Percentiles rank a stretch among this genome's conserved stretches.
Conservation (phyloP, 2,329 filamentous ascomycete genomes). For the Alternaria sp. region DNA sequence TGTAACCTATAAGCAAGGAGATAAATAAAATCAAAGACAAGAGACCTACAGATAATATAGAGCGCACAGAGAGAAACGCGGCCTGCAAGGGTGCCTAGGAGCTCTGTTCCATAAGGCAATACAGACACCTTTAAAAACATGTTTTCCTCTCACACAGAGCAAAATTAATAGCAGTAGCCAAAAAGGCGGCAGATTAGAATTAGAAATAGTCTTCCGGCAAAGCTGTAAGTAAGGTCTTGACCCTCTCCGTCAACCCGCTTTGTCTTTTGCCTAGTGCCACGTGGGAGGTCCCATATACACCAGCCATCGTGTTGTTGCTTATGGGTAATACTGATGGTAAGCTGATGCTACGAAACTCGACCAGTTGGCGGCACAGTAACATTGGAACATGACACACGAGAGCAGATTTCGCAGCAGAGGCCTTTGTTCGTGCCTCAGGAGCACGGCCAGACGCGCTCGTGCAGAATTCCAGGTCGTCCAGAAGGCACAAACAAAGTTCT, state of each 20-base stretch:
- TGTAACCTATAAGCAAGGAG: neutral
- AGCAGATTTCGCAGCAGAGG: too few relatives aligned
- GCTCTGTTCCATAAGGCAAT: neutral
- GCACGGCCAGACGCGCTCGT: too few relatives aligned
- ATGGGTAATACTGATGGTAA: neutral
- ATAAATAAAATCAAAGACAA: neutral
- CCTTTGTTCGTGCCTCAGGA: too few relatives aligned
- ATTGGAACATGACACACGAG: too few relatives aligned
- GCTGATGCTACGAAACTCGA: neutral
- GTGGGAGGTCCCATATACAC: neutral
- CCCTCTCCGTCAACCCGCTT: neutral
- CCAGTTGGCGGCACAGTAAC: too few relatives aligned
- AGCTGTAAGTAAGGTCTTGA: neutral
- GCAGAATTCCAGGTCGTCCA: too few relatives aligned
- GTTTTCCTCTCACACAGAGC: neutral
- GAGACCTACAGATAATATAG: neutral
- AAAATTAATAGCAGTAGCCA: neutral
- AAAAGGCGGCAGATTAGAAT: neutral
- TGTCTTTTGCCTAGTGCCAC: neutral
- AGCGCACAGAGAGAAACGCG: neutral
- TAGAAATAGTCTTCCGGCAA: neutral
- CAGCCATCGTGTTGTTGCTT: neutral
- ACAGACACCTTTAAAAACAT: neutral
- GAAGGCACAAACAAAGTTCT: too few relatives aligned
- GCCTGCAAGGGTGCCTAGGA: neutral